Evolutionary conservation across 129 eudicot genomes (phyloP).

Genomic region (Chrysanthemum seticuspe): DNA sequence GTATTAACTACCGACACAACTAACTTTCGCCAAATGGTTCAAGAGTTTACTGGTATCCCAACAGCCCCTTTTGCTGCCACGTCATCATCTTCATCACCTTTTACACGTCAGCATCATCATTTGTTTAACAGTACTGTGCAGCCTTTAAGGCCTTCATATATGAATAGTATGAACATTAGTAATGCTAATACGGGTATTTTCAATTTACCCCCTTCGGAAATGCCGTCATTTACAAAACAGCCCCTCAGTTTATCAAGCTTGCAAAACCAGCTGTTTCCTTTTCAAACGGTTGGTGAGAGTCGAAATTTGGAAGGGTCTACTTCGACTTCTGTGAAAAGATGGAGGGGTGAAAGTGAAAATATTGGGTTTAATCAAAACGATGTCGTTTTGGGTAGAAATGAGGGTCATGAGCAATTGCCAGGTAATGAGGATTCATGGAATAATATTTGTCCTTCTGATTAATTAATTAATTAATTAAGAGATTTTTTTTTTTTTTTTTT

Average conservation of each 20-base stretch:
- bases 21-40: constrained; percentile 90
- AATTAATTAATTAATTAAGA: background rate
- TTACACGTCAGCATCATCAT: constrained; percentile 55
- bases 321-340: constrained; percentile 31
- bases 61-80: constrained; percentile 55
- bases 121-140: constrained; percentile 39
- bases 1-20: constrained; percentile 82
- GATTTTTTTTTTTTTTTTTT: background rate
- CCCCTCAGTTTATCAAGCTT: constrained; percentile 39
- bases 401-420: constrained; percentile 28
- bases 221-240: constrained; percentile 12
- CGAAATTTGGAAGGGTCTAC: constrained; percentile 13
- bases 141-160: constrained; percentile 43
- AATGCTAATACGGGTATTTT: constrained; percentile 22
- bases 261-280: constrained; percentile 40
- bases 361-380: constrained; percentile 25
- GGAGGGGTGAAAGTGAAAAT: constrained; percentile 41
- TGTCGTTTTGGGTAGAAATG: constrained; percentile 30
- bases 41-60: constrained; percentile 89
- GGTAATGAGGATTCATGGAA: constrained; percentile 59
- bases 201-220: constrained; percentile 30
- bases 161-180: constrained; percentile 27
- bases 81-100: constrained; percentile 25
- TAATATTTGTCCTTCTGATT: constrained; percentile 45
- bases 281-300: constrained; percentile 29